Evolutionary conservation across 768 basidiomycete genomes (phyloP), one percentile per base, ranked within the genome.

Genomic region (Boletellus ananas): DNA sequence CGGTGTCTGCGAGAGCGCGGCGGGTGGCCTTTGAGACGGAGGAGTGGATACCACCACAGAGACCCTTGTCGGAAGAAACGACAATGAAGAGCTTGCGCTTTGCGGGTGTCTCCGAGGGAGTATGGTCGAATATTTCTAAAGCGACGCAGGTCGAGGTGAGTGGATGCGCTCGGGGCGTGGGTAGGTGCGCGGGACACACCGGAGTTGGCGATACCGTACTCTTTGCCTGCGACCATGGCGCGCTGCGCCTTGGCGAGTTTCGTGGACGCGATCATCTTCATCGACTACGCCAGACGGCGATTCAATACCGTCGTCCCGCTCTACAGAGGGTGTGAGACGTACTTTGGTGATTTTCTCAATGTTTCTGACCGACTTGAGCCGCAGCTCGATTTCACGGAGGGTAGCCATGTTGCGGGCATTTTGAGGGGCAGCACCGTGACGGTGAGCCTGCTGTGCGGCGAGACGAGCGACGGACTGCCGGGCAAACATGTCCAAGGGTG

Each of bases 261-360:
- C 45, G 94, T 95, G 44, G 95, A 97, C 50, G 94, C 95, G 79
- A 97, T 95, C 83, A 99, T 94, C 80, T 96, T 95, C 92, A 96
- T 95, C 43, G 93, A 92, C 89, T 94, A 63, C 13, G 65, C 34
- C 40, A 33, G 16, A 35, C 47, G 51, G 14, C 42, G 8, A 39
- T 53, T 42, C 43, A 55, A 48, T 43, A 25, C 40, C 43, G 16
- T 18, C 14, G 29, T 1, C 12, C 9, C 37, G 39, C 17, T 25
- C 18, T 29, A 20, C 29, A 18, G 47, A 45, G 34, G 25, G 31
- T 43, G 52, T 60, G 29, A 29, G 29, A 29, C 79, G 57, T 57
- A 92, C 94, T 79, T 96, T 95, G 54, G 95, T 97, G 77, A 99
- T 97, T 89, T 98, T 98, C 81, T 96, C 92, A 69, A 95, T 95